These are phyloP conservation scores for Pseudogymnoascus sp. DNA, from an alignment of 2,329 filamentous ascomycete genomes.

Conservation along the genomic window DNA sequence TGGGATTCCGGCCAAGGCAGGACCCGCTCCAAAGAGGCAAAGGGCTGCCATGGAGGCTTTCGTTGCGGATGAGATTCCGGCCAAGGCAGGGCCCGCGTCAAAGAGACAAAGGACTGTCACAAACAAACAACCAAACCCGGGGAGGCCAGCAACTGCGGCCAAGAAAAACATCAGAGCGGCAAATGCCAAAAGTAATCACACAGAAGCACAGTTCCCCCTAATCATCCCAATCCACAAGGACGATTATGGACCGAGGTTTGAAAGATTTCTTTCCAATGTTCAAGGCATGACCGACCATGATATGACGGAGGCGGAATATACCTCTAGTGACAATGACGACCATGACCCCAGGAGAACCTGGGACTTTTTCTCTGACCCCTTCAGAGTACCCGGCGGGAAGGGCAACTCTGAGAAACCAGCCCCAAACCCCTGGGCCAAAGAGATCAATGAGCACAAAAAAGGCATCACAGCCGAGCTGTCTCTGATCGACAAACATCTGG, in stretches of 20 bases:
- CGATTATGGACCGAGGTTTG: neutral
- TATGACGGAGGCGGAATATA: neutral
- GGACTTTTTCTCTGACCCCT: too few relatives aligned
- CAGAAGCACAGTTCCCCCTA: neutral
- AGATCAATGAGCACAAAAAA: neutral
- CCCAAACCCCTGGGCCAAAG: neutral
- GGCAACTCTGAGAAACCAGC: neutral
- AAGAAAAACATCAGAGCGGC: neutral
- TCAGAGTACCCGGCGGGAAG: neutral
- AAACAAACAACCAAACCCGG: neutral
- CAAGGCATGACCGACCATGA: neutral
- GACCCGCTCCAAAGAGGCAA: neutral
- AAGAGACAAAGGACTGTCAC: neutral
- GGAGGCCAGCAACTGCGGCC: neutral
- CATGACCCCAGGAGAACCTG: neutral
- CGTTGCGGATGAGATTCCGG: neutral
- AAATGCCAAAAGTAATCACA: neutral
- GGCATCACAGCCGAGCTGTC: neutral
- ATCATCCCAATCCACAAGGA: neutral
- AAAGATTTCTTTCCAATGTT: neutral
- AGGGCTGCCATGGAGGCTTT: neutral
- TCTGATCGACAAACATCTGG: neutral
- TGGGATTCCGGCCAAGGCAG: neutral
- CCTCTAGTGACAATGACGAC: neutral
- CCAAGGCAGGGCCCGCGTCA: neutral